phyloP scores from a whole-genome alignment of 2,329 filamentous ascomycete species.

The Dactylonectria estremocensis region DNA sequence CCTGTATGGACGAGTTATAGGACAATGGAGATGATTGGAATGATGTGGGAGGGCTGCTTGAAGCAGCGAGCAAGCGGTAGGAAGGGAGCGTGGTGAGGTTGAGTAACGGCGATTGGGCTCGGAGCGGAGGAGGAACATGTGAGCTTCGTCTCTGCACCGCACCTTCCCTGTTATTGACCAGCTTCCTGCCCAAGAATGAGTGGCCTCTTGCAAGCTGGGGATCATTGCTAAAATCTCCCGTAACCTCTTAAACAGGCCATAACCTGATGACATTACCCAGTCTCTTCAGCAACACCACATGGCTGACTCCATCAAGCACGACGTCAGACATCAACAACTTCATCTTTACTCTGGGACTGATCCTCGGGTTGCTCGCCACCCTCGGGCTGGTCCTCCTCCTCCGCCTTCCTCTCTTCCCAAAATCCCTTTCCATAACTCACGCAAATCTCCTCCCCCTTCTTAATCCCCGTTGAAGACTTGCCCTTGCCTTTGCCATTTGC shows the following conservation, averaged over 20 bases:
- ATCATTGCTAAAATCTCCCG: no score
- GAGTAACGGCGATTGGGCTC: no score
- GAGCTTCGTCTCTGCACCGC: neutral
- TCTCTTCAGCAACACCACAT: neutral
- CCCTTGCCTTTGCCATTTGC: slow-evolving; percentile 45
- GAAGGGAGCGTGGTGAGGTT: slow-evolving; percentile 5
- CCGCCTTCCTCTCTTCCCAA: slow-evolving; percentile 63
- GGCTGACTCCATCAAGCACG: neutral
- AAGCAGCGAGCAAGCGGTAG: neutral
- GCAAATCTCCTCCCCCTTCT: slow-evolving; percentile 74
- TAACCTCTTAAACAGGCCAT: no score
- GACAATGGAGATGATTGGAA: slow-evolving; percentile 1
- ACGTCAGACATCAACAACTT: neutral
- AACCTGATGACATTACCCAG: no score
- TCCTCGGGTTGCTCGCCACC: slow-evolving; percentile 6
- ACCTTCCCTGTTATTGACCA: neutral
- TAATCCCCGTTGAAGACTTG: slow-evolving; percentile 59
- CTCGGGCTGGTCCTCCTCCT: slow-evolving; percentile 23
- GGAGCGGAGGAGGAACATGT: neutral
- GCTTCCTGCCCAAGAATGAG: neutral
- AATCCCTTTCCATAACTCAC: slow-evolving; percentile 80
- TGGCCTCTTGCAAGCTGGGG: no score
- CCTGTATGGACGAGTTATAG: slow-evolving; percentile 1
- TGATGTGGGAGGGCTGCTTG: neutral
- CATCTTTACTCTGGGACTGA: neutral